Evolutionary conservation across 352 stramenopile species (phyloP).

Genomic region (Blastocystis sp.): DNA sequence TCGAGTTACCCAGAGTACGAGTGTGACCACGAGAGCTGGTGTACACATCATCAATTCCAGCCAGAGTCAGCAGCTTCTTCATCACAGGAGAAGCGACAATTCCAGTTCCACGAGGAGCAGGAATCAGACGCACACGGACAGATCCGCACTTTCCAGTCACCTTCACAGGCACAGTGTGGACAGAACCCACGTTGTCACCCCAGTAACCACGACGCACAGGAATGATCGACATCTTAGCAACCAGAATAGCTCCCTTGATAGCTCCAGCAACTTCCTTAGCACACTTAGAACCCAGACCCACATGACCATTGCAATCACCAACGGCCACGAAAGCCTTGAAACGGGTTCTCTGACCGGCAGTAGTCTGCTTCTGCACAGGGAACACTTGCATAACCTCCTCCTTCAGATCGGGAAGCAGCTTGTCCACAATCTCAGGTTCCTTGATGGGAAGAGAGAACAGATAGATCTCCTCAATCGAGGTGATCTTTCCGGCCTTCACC

Average conservation of each 20-base stretch:
- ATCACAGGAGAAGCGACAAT: slow-evolving; percentile 91
- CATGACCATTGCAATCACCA: slow-evolving; percentile 93
- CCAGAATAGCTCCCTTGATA: slow-evolving; percentile 96
- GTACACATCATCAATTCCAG: slow-evolving; percentile 95
- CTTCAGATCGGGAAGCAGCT: slow-evolving; percentile 80
- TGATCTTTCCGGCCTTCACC: slow-evolving; percentile 98
- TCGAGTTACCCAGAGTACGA: slow-evolving; percentile 98
- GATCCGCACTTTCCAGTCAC: slow-evolving; percentile 98
- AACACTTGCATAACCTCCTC: slow-evolving; percentile 99
- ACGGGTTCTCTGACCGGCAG: slow-evolving; percentile 93
- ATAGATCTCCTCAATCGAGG: slow-evolving; percentile 98
- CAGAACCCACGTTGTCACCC: slow-evolving; percentile 82
- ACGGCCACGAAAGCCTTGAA: slow-evolving; percentile 99
- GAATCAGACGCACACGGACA: slow-evolving; percentile 95
- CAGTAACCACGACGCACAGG: slow-evolving; percentile 97
- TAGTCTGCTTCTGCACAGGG: slow-evolving; percentile 98
- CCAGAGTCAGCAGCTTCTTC: slow-evolving; percentile 97
- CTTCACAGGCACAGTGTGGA: slow-evolving; percentile 94
- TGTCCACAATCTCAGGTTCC: slow-evolving; percentile 97
- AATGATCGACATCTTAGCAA: slow-evolving; percentile 95
- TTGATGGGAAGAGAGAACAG: slow-evolving; percentile 98
- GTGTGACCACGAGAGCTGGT: slow-evolving; percentile 90
- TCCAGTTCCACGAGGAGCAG: slow-evolving; percentile 95
- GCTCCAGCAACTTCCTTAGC: slow-evolving; percentile 95
- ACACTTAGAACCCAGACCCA: slow-evolving; percentile 98